A percentile compares a stretch with the other conserved stretches of the same genome.
Conservation (phyloP, 192 early-diverging fungal genomes). For the Phlyctochytrium planicorne region DNA sequence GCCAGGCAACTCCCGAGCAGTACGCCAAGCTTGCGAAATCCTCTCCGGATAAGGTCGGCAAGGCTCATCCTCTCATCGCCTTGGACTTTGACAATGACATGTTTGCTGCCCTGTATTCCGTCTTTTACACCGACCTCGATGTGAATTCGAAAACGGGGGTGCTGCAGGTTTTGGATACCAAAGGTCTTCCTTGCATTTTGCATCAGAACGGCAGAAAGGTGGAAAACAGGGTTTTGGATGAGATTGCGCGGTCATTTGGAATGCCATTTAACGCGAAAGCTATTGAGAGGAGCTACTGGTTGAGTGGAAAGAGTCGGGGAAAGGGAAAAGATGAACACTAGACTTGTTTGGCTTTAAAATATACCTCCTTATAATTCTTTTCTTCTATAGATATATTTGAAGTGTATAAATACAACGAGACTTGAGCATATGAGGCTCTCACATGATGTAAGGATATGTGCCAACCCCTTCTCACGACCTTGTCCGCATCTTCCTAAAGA, state of each 20-base stretch:
- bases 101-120: slow-evolving; percentile 19
- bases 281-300: background rate
- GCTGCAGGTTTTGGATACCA: slow-evolving; percentile 9
- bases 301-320: background rate
- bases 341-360: too few species aligned
- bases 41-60: background rate
- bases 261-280: slow-evolving; percentile 1
- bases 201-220: slow-evolving; percentile 33
- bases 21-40: too few species aligned
- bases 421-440: too few species aligned
- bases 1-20: background rate
- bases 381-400: too few species aligned
- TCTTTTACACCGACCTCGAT: slow-evolving; percentile 3
- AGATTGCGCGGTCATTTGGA: slow-evolving; percentile 18
- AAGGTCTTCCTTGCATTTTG: slow-evolving; percentile 21
- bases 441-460: too few species aligned
- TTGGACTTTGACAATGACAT: slow-evolving; percentile 33
- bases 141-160: background rate
- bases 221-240: slow-evolving; percentile 17
- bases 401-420: too few species aligned
- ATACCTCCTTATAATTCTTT: too few species aligned
- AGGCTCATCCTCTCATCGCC: slow-evolving; percentile 11
- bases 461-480: too few species aligned
- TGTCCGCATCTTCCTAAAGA: too few species aligned
- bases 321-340: too few species aligned